Base-by-base conservation (phyloP, 257 asterid genomes). In the Plantago major region DNA sequence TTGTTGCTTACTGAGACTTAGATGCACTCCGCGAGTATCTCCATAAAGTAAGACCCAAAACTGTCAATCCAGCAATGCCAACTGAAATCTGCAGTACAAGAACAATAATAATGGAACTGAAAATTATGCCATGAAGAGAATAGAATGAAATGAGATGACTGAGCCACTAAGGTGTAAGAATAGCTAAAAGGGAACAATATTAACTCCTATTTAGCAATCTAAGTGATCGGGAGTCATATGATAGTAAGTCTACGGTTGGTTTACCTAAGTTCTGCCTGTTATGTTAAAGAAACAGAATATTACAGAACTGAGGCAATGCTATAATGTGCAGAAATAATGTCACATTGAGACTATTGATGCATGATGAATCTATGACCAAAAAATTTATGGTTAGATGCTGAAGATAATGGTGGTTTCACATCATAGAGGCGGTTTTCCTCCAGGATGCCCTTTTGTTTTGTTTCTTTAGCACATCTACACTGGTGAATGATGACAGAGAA, bases 11-110 rank as follows among this genome's bases (percentile, higher is more conserved):
- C 76, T 78, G 72, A 7, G 85, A 77, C 67, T 55, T 77, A 5
- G 63, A 47, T 33, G 81, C 79, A 61, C 81, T 76, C 66, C 78
- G 81, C 3, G 76, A 78, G 75, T 74, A 79, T 81, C 83, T 85
- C 98, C 96, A 88, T 65, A 85, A 60, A 71, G 71, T 69, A 55
- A 88, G 73, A 46, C 73, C 81, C 74, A 90, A 70, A 64, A 84
- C 74, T 45, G 85, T 67, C 11, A 82, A 52, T 40, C 92, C 91
- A 54, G 94, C 91, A 66, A 84, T 45, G 63, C 94, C 90, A 51
- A 71, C 87, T 75, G 85, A 73, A 76, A 80, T 72, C 98, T 90
- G 89, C 79, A 80, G 17, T 64, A 68, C 11, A 47, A 54, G 37
- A 54, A 64, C 19, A 5, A 22, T 7, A 61, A 17, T 51, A 45